Conservation (phyloP, 345 rosid species). For the Populus alba region DNA sequence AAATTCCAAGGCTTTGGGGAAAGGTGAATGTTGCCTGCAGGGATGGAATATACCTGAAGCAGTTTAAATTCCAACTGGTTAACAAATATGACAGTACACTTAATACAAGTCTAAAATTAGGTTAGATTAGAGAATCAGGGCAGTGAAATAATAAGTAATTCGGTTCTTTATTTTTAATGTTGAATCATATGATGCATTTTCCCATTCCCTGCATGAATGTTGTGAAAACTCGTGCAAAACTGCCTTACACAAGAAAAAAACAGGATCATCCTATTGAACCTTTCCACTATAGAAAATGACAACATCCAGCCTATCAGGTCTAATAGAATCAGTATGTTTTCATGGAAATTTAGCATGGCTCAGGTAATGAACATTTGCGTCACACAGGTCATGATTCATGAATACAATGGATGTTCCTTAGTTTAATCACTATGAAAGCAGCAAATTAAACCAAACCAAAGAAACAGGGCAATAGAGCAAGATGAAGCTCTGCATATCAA, state of each 20-base stretch:
- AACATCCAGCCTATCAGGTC: not conserved
- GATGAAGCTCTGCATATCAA: not conserved
- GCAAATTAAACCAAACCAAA: not conserved
- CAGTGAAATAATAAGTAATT: not conserved
- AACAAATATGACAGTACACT: not conserved
- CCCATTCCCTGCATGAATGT: not conserved
- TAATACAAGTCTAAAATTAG: not conserved
- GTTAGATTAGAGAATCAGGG: not conserved
- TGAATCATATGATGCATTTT: not conserved
- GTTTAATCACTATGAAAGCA: not conserved
- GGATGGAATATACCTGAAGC: slow-evolving; percentile 75
- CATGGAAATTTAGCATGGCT: not conserved
- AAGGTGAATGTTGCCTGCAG: slow-evolving; percentile 70
- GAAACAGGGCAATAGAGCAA: not conserved
- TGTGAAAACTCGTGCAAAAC: not conserved
- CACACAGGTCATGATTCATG: slow-evolving; percentile 1
- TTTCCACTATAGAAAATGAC: not conserved
- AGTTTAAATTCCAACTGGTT: slow-evolving; percentile 13
- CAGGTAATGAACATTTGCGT: not conserved
- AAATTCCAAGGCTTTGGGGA: slow-evolving; percentile 86
- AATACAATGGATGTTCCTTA: not conserved
- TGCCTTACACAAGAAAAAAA: not conserved
- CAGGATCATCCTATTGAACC: not conserved
- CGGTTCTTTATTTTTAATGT: not conserved
- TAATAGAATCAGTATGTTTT: not conserved